phyloP scores from a whole-genome alignment of 192 early-diverging fungal genomes.

The Spinellus fusiger region DNA sequence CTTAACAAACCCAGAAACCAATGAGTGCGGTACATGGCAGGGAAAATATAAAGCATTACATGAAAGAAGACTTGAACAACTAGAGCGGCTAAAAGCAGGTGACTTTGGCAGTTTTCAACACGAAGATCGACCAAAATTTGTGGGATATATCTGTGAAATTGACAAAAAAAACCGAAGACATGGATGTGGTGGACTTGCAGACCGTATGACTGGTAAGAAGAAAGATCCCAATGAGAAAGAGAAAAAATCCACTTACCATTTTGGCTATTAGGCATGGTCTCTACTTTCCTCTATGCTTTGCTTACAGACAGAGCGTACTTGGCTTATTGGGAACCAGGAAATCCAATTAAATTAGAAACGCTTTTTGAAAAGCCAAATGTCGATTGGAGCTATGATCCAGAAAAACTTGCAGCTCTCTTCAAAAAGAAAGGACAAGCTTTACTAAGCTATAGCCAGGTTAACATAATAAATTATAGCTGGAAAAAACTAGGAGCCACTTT shows the following conservation, averaged over 20 bases:
- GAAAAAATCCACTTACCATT: background rate
- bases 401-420: constrained; percentile 3
- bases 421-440: background rate
- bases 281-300: constrained; percentile 33
- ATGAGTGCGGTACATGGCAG: constrained; percentile 32
- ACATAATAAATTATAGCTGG: constrained; percentile 11
- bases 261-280: constrained; percentile 26
- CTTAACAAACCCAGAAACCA: background rate
- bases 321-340: constrained; percentile 22
- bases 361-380: constrained; percentile 31
- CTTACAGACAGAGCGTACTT: constrained; percentile 30
- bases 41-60: constrained; percentile 24
- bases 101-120: constrained; percentile 5
- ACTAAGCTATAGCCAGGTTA: background rate
- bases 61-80: constrained; percentile 11
- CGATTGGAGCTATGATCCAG: constrained; percentile 32
- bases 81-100: constrained; percentile 18
- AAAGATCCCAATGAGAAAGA: background rate
- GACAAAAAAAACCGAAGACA: background rate
- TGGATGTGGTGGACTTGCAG: constrained; percentile 35
- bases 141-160: constrained; percentile 26
- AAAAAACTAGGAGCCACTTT: background rate
- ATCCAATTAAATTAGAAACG: constrained; percentile 22
- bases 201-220: constrained; percentile 30
- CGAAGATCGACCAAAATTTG: constrained; percentile 17